A percentile compares a stretch with the other conserved stretches of the same genome.
phyloP scores from a whole-genome alignment of 495 filamentous ascomycete genomes.

The Echria macrotheca region DNA sequence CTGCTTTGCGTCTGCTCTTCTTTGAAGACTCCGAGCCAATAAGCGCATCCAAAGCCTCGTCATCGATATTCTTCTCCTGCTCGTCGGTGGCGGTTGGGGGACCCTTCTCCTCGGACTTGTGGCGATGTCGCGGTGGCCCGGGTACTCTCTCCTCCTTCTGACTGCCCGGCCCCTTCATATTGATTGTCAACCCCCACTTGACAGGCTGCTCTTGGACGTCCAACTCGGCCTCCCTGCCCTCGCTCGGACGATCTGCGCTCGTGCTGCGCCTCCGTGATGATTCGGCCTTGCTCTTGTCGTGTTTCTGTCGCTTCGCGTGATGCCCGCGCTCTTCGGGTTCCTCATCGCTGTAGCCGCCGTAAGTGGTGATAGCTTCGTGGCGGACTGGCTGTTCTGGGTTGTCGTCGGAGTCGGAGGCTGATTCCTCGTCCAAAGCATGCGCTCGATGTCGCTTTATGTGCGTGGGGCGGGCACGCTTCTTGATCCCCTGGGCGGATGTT shows the following conservation, averaged over 20 bases:
- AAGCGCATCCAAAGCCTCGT: slow-evolving; percentile 75
- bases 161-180: slow-evolving; percentile 21
- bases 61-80: slow-evolving; percentile 54
- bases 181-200: slow-evolving; percentile 42
- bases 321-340: neutral
- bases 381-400: slow-evolving; percentile 19
- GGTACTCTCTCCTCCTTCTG: neutral
- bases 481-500: slow-evolving; percentile 17
- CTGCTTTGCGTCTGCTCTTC: slow-evolving; percentile 28
- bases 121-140: no score
- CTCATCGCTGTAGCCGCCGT: neutral
- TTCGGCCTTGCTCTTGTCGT: neutral
- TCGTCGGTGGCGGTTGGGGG: slow-evolving; percentile 21
- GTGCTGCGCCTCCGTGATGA: neutral
- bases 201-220: slow-evolving; percentile 32
- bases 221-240: slow-evolving; percentile 19
- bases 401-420: slow-evolving; percentile 28
- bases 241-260: neutral
- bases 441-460: slow-evolving; percentile 37
- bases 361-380: slow-evolving; percentile 35
- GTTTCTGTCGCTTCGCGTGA: neutral
- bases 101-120: slow-evolving; percentile 1
- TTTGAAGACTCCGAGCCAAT: slow-evolving; percentile 45
- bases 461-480: slow-evolving; percentile 27
- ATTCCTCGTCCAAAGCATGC: slow-evolving; percentile 26